Evolutionary conservation across 1,139 yeast genomes (phyloP).

Genomic region (Kodamaea arcana): DNA sequence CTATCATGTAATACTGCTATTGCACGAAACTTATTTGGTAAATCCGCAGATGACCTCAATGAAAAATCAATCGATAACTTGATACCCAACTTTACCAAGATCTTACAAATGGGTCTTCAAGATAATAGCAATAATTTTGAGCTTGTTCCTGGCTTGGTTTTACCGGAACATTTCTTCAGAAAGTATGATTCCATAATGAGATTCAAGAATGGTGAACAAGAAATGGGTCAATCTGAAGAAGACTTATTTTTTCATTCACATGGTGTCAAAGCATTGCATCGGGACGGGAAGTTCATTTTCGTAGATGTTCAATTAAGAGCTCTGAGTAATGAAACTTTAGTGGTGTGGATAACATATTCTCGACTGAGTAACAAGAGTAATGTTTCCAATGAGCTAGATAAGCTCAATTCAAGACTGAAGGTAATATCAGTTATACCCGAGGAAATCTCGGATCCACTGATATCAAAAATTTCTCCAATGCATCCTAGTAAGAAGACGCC

Average conservation of each 20-base stretch:
- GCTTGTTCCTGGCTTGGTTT: constrained; percentile 53
- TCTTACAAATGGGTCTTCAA: constrained; percentile 47
- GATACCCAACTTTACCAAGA: constrained; percentile 60
- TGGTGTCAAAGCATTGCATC: constrained; percentile 65
- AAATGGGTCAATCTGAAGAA: constrained; percentile 27
- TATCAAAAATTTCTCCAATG: too few species aligned
- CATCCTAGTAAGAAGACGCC: background rate
- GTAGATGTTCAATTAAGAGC: constrained; percentile 83
- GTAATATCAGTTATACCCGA: background rate
- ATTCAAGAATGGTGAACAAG: constrained; percentile 10
- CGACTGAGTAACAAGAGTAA: constrained; percentile 31
- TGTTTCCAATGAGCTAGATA: constrained; percentile 23
- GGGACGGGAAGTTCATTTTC: constrained; percentile 60
- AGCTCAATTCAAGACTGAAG: constrained; percentile 13
- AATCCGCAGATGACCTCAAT: constrained; percentile 42
- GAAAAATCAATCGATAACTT: constrained; percentile 52
- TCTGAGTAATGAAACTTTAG: constrained; percentile 52
- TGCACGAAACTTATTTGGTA: constrained; percentile 74
- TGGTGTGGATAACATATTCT: constrained; percentile 87
- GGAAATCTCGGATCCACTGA: background rate
- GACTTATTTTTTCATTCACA: constrained; percentile 53
- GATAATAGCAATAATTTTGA: constrained; percentile 35
- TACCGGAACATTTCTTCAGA: constrained; percentile 88
- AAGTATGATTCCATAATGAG: constrained; percentile 40
- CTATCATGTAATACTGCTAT: constrained; percentile 75